Conservation (phyloP, 2,329 filamentous ascomycete species). For the Aspergillus chevalieri region DNA sequence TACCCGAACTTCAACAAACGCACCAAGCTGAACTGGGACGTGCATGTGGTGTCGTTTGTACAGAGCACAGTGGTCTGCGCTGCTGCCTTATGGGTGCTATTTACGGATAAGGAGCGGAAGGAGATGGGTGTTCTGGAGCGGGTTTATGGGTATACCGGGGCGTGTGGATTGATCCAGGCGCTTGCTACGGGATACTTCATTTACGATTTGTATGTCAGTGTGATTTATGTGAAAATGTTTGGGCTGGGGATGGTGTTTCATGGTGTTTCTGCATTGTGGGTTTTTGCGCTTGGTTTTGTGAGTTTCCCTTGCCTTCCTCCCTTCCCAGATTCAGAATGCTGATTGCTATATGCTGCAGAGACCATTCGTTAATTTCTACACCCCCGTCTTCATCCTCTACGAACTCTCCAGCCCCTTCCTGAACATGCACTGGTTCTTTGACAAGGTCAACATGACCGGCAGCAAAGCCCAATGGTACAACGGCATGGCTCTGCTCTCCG, state of each 20-base stretch:
- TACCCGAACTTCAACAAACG: conserved; percentile 51
- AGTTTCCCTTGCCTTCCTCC: conserved; percentile 27
- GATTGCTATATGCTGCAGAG: conserved; percentile 37
- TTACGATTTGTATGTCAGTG: conserved; percentile 57
- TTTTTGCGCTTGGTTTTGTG: conserved; percentile 60
- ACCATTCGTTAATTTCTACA: conserved; percentile 61
- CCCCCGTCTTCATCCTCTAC: conserved; percentile 60
- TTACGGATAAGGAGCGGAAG: conserved; percentile 49
- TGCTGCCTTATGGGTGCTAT: conserved; percentile 54
- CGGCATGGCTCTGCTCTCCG: conserved; percentile 52
- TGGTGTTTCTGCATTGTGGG: conserved; percentile 54
- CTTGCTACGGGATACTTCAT: conserved; percentile 60
- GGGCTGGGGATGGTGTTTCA: conserved; percentile 58
- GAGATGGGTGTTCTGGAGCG: conserved; percentile 48
- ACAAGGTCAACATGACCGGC: conserved; percentile 61
- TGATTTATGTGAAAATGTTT: conserved; percentile 51
- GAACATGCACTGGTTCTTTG: conserved; percentile 66
- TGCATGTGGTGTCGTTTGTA: conserved; percentile 58
- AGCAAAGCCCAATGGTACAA: conserved; percentile 58
- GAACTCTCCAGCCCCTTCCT: conserved; percentile 61
- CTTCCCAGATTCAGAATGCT: not conserved
- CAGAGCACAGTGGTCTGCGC: conserved; percentile 53
- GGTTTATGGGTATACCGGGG: conserved; percentile 58
- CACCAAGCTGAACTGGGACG: conserved; percentile 60
- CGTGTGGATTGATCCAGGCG: conserved; percentile 52